These are phyloP conservation scores for Helminthosporium solani DNA, from an alignment of 2,329 filamentous ascomycete species.

Conservation along the genomic window DNA sequence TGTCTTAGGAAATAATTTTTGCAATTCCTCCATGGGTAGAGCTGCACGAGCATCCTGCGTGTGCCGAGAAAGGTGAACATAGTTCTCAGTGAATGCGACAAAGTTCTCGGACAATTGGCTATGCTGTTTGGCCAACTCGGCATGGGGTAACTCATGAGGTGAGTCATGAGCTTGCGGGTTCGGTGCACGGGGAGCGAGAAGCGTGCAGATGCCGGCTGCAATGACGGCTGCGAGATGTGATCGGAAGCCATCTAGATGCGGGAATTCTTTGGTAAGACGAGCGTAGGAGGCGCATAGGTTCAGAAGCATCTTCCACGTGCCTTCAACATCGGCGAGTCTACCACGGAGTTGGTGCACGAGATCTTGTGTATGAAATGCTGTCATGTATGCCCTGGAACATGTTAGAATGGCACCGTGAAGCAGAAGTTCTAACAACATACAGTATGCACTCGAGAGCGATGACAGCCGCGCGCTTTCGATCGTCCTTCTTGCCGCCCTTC, in stretches of 20 bases:
- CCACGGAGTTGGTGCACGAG: slow-evolving; percentile 28
- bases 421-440: slow-evolving; percentile 17
- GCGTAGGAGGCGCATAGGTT: slow-evolving; percentile 38
- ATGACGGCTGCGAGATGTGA: slow-evolving; percentile 45
- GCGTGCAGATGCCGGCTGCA: slow-evolving; percentile 38
- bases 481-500: slow-evolving; percentile 29
- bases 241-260: slow-evolving; percentile 44
- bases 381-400: slow-evolving; percentile 40
- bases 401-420: slow-evolving; percentile 15
- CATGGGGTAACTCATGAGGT: slow-evolving; percentile 25
- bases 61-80: slow-evolving; percentile 24
- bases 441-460: slow-evolving; percentile 50
- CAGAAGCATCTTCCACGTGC: slow-evolving; percentile 41
- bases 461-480: slow-evolving; percentile 43
- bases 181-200: slow-evolving; percentile 31
- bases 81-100: slow-evolving; percentile 29
- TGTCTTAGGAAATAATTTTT: slow-evolving; percentile 40
- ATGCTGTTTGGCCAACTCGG: slow-evolving; percentile 27
- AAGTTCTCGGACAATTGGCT: slow-evolving; percentile 26
- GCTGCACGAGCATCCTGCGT: slow-evolving; percentile 29
- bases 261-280: slow-evolving; percentile 34
- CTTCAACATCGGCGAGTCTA: slow-evolving; percentile 35
- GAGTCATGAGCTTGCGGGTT: slow-evolving; percentile 28
- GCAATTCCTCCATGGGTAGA: slow-evolving; percentile 39
- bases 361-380: slow-evolving; percentile 39